Percentiles rank a stretch among this genome's conserved stretches.
These are phyloP conservation scores for Tolypocladium cylindrosporum DNA, from an alignment of 2,329 filamentous ascomycete genomes.

Conservation along the genomic window DNA sequence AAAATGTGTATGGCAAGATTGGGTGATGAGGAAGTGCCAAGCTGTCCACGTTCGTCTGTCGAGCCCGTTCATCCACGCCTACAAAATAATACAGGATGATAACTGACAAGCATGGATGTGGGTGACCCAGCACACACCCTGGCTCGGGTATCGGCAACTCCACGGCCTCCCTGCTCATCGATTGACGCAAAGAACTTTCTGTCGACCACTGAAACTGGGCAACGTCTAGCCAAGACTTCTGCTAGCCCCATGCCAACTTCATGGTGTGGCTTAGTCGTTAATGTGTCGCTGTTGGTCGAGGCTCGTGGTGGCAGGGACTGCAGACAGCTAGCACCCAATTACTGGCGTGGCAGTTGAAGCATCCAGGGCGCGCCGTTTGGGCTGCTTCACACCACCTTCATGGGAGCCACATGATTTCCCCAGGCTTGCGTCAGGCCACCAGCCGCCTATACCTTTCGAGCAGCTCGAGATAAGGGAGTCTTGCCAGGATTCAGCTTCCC, in stretches of 20 bases:
- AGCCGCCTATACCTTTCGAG: neutral
- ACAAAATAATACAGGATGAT: no score
- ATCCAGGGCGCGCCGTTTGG: neutral
- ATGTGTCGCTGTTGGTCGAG: neutral
- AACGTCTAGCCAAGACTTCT: neutral
- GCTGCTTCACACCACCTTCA: neutral
- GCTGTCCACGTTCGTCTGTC: no score
- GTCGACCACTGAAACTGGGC: neutral
- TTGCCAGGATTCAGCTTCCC: neutral
- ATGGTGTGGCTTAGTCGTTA: neutral
- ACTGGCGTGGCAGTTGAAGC: neutral
- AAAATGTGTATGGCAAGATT: no score
- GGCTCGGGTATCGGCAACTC: neutral
- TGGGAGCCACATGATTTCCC: neutral
- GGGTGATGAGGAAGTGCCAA: no score
- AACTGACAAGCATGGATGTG: no score
- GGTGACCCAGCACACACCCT: no score
- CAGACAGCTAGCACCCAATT: neutral
- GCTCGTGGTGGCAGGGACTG: neutral
- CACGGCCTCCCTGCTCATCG: neutral
- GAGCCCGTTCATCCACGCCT: no score
- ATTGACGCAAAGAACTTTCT: neutral
- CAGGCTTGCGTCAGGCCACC: neutral
- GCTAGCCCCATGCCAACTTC: neutral
- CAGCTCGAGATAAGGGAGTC: neutral